These are phyloP conservation scores for Picea abies DNA, from an alignment of 83 land plant species.

Conservation along the genomic window DNA sequence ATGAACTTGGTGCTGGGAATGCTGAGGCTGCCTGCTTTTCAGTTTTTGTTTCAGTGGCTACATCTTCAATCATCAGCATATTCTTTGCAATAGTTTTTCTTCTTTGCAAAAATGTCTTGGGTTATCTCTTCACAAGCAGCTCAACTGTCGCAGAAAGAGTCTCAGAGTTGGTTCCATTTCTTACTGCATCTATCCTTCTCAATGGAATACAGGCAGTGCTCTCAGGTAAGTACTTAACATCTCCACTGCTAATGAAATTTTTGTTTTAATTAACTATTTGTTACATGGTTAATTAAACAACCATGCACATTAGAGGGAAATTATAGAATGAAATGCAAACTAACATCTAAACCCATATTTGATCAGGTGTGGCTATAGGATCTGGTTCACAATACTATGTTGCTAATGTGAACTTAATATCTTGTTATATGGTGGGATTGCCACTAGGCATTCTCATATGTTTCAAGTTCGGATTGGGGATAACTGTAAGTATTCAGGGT, in stretches of 20 bases:
- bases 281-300: neutral
- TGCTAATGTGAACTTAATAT: slow-evolving; percentile 17
- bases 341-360: neutral
- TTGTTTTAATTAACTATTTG: neutral
- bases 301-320: neutral
- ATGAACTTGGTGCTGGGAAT: slow-evolving; percentile 22
- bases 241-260: neutral
- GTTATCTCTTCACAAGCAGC: slow-evolving; percentile 14
- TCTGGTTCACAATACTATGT: slow-evolving; percentile 17
- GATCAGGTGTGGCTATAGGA: slow-evolving; percentile 21
- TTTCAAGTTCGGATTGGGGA: slow-evolving; percentile 14
- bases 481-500: slow-evolving; percentile 14
- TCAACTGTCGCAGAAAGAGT: slow-evolving; percentile 11
- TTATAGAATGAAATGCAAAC: neutral
- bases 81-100: slow-evolving; percentile 18
- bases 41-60: slow-evolving; percentile 17
- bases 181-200: slow-evolving; percentile 17
- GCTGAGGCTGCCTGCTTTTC: slow-evolving; percentile 22
- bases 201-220: slow-evolving; percentile 21
- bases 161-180: slow-evolving; percentile 15
- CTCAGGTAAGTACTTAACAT: slow-evolving; percentile 15
- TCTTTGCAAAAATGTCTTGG: slow-evolving; percentile 13
- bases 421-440: slow-evolving; percentile 17
- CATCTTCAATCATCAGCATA: slow-evolving; percentile 17
- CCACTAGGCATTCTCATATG: slow-evolving; percentile 18